These are phyloP conservation scores for Cubamyces sp. DNA, from an alignment of 768 basidiomycete genomes.

Conservation along the genomic window DNA sequence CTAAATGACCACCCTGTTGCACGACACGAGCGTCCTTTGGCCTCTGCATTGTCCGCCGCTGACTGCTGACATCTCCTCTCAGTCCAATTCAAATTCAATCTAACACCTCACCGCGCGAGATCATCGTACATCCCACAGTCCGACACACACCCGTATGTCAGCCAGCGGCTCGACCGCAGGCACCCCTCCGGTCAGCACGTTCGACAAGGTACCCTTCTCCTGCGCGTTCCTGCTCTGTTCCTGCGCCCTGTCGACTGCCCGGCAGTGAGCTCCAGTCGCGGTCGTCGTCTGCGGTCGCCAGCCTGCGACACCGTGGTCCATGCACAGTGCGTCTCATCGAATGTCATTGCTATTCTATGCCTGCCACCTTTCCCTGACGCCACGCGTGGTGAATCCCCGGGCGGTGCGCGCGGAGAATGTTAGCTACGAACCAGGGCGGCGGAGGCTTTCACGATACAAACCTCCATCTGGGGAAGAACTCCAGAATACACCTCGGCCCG, in stretches of 20 bases:
- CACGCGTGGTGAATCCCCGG: conserved; percentile 10
- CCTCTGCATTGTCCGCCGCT: background rate
- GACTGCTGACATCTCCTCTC: no score
- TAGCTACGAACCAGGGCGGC: background rate
- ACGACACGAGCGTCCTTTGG: background rate
- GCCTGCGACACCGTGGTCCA: background rate
- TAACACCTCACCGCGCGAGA: background rate
- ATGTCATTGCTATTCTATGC: background rate
- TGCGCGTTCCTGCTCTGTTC: background rate
- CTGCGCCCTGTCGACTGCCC: background rate
- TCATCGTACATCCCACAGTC: background rate
- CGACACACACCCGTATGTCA: background rate
- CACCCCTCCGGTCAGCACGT: background rate
- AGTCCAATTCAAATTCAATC: background rate
- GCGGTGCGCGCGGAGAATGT: background rate
- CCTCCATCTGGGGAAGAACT: conserved; percentile 13
- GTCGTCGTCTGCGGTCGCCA: background rate
- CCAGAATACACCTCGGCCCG: conserved; percentile 17
- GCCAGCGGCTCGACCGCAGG: background rate
- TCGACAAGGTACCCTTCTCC: background rate
- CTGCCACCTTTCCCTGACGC: no score
- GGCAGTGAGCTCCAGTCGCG: background rate
- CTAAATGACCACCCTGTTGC: background rate
- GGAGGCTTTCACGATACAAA: background rate
- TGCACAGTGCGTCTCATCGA: background rate